These are phyloP conservation scores for Platanus orientalis DNA, from an alignment of 164 flowering plant genomes.

Conservation along the genomic window DNA sequence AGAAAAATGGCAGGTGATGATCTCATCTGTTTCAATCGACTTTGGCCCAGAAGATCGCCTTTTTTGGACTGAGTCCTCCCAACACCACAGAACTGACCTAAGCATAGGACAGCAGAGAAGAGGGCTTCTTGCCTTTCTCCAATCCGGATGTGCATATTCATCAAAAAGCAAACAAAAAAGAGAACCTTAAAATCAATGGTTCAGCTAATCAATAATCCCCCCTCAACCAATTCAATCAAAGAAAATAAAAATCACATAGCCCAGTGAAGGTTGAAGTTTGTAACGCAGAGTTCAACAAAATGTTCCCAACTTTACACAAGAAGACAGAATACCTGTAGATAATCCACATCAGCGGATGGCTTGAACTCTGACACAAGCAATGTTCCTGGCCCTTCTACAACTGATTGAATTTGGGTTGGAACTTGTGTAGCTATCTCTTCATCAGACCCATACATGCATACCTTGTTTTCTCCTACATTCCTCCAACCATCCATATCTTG, in stretches of 20 bases:
- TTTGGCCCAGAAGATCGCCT: not conserved
- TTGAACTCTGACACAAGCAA: conserved; percentile 60
- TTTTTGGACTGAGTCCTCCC: not conserved
- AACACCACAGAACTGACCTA: not conserved
- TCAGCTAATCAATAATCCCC: too few species aligned
- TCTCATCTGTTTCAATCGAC: not conserved
- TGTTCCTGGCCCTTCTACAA: conserved; percentile 70
- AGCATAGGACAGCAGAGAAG: not conserved
- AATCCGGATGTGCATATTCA: not conserved
- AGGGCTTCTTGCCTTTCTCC: not conserved
- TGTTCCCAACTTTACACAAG: not conserved
- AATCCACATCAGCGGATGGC: conserved; percentile 79
- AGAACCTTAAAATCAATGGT: too few species aligned
- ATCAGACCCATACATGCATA: conserved; percentile 57
- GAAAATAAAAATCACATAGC: not conserved
- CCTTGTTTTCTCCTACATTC: conserved; percentile 30
- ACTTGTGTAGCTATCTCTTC: conserved; percentile 50
- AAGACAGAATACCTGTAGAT: conserved; percentile 61
- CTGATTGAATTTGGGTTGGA: conserved; percentile 76
- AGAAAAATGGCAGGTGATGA: not conserved
- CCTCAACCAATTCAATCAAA: not conserved
- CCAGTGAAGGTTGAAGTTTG: not conserved
- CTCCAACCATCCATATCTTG: conserved; percentile 25
- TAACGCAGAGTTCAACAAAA: not conserved
- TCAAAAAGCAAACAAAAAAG: too few species aligned